Percentiles rank a stretch among this genome's conserved stretches.
Evolutionary conservation across 352 stramenopile genomes (phyloP).

Genomic region (Elongisporangium prolatum): DNA sequence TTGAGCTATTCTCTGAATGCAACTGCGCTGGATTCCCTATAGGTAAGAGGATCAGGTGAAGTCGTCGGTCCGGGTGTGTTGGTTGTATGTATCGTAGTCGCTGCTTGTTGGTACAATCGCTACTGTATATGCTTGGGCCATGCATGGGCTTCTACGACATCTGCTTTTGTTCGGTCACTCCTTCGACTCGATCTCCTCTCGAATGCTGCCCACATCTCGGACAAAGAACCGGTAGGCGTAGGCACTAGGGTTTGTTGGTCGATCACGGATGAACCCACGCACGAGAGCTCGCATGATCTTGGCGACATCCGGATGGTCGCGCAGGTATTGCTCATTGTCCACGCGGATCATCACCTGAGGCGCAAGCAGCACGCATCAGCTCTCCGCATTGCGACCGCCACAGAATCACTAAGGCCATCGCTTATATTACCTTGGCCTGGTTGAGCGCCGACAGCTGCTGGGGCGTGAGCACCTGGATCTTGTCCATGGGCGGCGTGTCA

Average conservation of each 20-base stretch:
- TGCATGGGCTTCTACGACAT: neutral
- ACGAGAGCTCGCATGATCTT: conserved; percentile 57
- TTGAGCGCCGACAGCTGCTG: conserved; percentile 65
- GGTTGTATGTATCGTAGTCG: conserved; percentile 17
- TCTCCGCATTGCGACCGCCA: neutral
- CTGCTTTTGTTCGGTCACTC: conserved; percentile 15
- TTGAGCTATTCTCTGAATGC: neutral
- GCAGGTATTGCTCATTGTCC: conserved; percentile 74
- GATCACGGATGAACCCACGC: conserved; percentile 49
- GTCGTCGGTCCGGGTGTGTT: conserved; percentile 24
- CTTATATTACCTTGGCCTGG: conserved; percentile 40
- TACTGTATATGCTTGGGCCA: too few species aligned
- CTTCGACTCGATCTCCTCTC: conserved; percentile 40
- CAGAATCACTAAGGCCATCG: neutral
- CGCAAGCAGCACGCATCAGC: neutral
- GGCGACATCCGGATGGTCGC: conserved; percentile 52
- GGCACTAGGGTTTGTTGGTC: conserved; percentile 36
- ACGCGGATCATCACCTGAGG: conserved; percentile 74
- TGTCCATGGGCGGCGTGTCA: conserved; percentile 17
- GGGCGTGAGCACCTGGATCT: conserved; percentile 56
- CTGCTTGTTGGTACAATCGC: conserved; percentile 2
- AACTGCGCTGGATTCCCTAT: neutral
- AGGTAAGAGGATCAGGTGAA: neutral
- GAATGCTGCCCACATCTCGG: conserved; percentile 24
- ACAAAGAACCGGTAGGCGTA: conserved; percentile 61